Evolutionary conservation across 768 basidiomycete species (phyloP).

Genomic region (Leucosporidium creatinivorum): DNA sequence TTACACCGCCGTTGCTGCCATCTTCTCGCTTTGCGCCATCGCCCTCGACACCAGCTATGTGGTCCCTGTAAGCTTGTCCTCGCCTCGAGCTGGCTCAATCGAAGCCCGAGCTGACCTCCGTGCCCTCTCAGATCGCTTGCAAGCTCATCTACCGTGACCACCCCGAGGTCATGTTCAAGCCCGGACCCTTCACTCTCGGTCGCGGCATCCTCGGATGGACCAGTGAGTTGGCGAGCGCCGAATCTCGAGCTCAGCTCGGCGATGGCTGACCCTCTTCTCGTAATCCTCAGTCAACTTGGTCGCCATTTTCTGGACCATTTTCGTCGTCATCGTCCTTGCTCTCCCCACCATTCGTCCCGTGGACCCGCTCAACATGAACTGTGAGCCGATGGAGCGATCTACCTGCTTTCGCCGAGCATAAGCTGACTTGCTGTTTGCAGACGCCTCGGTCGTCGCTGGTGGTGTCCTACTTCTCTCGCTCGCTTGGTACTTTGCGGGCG

Average conservation of each 20-base stretch:
- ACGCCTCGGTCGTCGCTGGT: too few species aligned
- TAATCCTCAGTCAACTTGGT: constrained; percentile 7
- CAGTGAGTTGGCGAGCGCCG: constrained; percentile 9
- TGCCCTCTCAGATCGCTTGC: constrained; percentile 32
- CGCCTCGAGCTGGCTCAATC: too few species aligned
- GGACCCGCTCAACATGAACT: constrained; percentile 24
- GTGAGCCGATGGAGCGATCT: background rate
- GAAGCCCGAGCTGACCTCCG: constrained; percentile 18
- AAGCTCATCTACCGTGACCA: constrained; percentile 34
- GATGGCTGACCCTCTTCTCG: background rate
- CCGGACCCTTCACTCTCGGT: constrained; percentile 42
- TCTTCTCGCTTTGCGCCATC: constrained; percentile 35
- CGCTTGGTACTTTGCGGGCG: too few species aligned
- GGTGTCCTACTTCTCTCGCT: too few species aligned
- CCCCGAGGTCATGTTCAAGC: constrained; percentile 37
- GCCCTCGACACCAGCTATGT: constrained; percentile 17
- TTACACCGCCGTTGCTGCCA: constrained; percentile 30
- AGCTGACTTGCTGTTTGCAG: too few species aligned
- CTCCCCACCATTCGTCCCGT: constrained; percentile 27
- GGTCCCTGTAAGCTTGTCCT: background rate
- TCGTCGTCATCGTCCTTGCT: constrained; percentile 41
- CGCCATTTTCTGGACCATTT: constrained; percentile 35
- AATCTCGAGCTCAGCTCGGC: background rate
- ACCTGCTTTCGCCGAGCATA: too few species aligned
- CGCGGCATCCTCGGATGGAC: constrained; percentile 12